Conservation (phyloP, 176 grass and related monocot species). For the Metroxylon sagu region DNA sequence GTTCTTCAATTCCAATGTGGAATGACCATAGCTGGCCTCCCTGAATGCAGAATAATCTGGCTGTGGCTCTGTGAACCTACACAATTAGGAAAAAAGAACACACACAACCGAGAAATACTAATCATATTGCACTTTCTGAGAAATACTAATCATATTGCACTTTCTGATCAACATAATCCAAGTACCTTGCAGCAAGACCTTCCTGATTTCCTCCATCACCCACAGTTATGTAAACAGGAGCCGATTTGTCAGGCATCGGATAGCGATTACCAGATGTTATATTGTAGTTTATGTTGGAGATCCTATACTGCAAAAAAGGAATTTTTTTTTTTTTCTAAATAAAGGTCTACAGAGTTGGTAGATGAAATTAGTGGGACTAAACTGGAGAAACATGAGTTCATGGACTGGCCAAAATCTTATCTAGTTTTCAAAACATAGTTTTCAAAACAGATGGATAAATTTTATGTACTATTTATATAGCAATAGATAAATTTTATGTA, state of each 20-base stretch:
- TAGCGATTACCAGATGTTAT: slow-evolving; percentile 63
- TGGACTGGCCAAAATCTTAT: too few relatives aligned
- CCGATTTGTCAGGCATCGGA: slow-evolving; percentile 80
- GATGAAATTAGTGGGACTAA: too few relatives aligned
- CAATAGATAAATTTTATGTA: not conserved
- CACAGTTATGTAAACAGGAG: slow-evolving; percentile 80
- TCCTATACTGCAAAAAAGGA: slow-evolving; percentile 56
- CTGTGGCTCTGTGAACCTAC: slow-evolving; percentile 70
- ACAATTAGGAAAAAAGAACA: not conserved
- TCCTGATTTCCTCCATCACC: slow-evolving; percentile 97
- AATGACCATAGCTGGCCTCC: slow-evolving; percentile 94
- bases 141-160: too few relatives aligned
- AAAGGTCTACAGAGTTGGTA: too few relatives aligned
- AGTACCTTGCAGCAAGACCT: slow-evolving; percentile 71
- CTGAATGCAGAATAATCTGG: slow-evolving; percentile 93
- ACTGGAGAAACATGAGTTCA: too few relatives aligned
- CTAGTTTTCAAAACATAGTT: too few relatives aligned
- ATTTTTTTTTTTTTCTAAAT: too few relatives aligned
- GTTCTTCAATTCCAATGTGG: slow-evolving; percentile 68
- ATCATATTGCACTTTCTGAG: not conserved
- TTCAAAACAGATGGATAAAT: not conserved
- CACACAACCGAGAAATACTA: too few relatives aligned
- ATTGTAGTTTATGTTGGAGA: slow-evolving; percentile 95
- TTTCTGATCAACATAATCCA: too few relatives aligned
- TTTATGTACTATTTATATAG: not conserved